Percentiles rank a stretch among this genome's conserved stretches.
Evolutionary conservation across 192 early-diverging fungal species (phyloP).

Genomic region (Dimargaris cristalligena): DNA sequence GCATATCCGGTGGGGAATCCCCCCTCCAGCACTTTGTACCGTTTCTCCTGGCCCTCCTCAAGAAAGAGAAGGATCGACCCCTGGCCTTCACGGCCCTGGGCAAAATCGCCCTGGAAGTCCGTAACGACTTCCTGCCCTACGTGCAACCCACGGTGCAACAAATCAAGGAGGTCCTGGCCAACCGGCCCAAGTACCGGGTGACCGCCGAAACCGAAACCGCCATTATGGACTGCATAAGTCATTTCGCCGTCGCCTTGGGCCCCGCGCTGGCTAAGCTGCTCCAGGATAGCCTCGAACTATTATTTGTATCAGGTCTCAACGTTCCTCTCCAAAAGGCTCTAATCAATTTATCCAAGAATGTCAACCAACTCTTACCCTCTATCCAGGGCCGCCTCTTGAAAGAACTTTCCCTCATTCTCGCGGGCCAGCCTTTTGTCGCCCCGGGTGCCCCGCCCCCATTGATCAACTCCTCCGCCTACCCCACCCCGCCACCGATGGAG

Average conservation of each 20-base stretch:
- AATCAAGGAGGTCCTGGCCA: conserved; percentile 54
- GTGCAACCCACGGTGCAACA: conserved; percentile 57
- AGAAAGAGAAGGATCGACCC: conserved; percentile 48
- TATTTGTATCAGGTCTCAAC: conserved; percentile 80
- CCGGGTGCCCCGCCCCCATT: conserved; percentile 42
- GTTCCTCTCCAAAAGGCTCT: conserved; percentile 67
- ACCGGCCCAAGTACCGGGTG: conserved; percentile 38
- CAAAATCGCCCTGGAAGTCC: conserved; percentile 62
- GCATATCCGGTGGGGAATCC: conserved; percentile 25
- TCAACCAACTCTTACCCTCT: conserved; percentile 59
- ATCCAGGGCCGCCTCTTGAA: conserved; percentile 85
- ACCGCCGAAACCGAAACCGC: conserved; percentile 38
- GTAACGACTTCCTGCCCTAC: conserved; percentile 57
- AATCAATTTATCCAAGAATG: conserved; percentile 58
- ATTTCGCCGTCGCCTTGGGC: conserved; percentile 79
- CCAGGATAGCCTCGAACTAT: conserved; percentile 73
- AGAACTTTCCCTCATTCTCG: conserved; percentile 71
- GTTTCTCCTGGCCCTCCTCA: conserved; percentile 55
- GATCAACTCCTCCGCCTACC: background rate
- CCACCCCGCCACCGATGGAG: conserved; percentile 26
- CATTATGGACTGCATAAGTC: conserved; percentile 71
- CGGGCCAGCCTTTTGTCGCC: conserved; percentile 60
- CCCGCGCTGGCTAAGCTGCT: conserved; percentile 75
- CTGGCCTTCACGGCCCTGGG: conserved; percentile 75
- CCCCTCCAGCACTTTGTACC: conserved; percentile 56